Conservation (phyloP, 805 yeast genomes). For the Ogataea paraovalis region DNA sequence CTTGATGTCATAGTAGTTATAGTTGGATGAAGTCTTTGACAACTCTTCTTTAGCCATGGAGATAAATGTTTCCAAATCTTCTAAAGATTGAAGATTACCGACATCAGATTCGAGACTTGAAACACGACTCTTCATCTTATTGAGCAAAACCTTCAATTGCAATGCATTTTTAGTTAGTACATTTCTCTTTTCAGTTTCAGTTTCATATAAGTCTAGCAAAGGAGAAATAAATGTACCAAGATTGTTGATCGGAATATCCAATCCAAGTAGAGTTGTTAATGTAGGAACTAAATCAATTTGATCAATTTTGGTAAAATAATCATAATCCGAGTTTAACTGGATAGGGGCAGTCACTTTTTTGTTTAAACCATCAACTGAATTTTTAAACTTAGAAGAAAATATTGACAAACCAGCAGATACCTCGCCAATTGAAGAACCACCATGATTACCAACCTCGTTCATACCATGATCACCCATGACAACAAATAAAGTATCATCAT, state of each 20-base stretch:
- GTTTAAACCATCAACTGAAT: conserved; percentile 18
- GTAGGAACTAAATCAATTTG: conserved; percentile 78
- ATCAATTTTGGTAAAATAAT: conserved; percentile 49
- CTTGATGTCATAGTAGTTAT: conserved; percentile 51
- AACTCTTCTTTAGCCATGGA: conserved; percentile 44
- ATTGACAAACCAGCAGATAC: conserved; percentile 80
- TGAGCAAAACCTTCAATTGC: conserved; percentile 49
- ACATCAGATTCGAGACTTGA: conserved; percentile 11
- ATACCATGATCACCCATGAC: conserved; percentile 94
- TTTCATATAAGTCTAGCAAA: conserved; percentile 49
- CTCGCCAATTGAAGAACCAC: conserved; percentile 92
- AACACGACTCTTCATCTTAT: conserved; percentile 33
- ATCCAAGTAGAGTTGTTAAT: conserved; percentile 52
- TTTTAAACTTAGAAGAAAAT: conserved; percentile 55
- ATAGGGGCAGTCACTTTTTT: conserved; percentile 35
- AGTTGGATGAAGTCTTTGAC: conserved; percentile 66
- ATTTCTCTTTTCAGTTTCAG: conserved; percentile 29
- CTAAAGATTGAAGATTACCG: conserved; percentile 8
- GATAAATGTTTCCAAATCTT: conserved; percentile 33
- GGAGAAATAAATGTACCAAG: conserved; percentile 68
- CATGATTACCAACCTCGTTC: conserved; percentile 95
- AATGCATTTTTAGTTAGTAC: conserved; percentile 52
- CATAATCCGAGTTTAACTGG: conserved; percentile 38
- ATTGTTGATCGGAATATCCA: conserved; percentile 68
- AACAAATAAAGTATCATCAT: conserved; percentile 56